Evolutionary conservation across 2,329 filamentous ascomycete species (phyloP).

Genomic region (Fusarium anguioides): DNA sequence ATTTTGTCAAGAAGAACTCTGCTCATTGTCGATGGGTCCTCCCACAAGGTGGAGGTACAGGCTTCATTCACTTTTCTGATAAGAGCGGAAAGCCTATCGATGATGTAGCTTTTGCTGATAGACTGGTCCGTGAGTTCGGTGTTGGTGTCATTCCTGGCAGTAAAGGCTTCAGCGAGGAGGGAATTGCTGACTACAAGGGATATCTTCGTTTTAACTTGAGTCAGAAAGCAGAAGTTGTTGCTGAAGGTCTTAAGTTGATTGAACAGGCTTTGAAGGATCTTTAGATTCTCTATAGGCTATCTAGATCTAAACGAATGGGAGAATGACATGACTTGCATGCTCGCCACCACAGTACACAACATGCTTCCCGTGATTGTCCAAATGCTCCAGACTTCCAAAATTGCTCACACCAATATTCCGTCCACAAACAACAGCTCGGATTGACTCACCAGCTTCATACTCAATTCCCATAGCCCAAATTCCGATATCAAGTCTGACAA

Average conservation of each 20-base stretch:
- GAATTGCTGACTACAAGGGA: not conserved
- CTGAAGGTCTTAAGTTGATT: not conserved
- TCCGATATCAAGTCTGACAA: not conserved
- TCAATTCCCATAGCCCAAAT: slow-evolving; percentile 24
- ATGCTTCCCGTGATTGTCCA: slow-evolving; percentile 9
- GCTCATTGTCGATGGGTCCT: not conserved
- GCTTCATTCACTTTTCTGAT: not conserved
- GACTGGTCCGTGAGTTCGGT: not conserved
- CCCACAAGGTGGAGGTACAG: not conserved
- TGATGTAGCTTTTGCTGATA: not conserved
- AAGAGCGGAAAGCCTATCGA: not conserved
- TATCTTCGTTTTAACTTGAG: not conserved
- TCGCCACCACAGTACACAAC: not conserved
- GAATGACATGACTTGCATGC: not conserved
- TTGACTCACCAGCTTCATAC: slow-evolving; percentile 6
- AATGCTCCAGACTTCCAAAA: slow-evolving; percentile 16
- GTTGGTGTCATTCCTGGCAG: not conserved
- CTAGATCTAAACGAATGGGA: not conserved
- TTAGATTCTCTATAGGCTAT: not conserved
- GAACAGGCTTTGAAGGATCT: not conserved
- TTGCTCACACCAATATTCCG: slow-evolving; percentile 10
- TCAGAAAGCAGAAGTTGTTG: not conserved
- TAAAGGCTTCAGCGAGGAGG: not conserved
- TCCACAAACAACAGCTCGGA: not conserved
- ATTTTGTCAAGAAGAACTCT: not conserved